Evolutionary conservation across 352 stramenopile genomes (phyloP), one percentile per base, ranked within the genome.

Genomic region (Albugo candida): DNA sequence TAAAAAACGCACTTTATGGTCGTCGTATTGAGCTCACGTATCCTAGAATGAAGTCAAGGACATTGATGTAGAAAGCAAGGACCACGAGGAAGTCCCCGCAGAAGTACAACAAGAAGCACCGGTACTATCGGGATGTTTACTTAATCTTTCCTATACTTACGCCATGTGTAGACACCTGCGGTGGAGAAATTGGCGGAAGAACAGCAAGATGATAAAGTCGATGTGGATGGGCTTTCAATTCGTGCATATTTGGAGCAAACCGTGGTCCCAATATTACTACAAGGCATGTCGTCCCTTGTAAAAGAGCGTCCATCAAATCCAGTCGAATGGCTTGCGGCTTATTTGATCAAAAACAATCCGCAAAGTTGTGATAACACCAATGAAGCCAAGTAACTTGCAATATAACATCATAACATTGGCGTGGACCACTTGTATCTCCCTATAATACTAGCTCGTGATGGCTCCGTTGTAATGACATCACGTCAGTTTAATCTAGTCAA

Each of bases 201-300:
- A 47, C 69, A 70, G 11, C 72, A 89, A 56, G 66, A 87, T 44
- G 24, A 31, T 31, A 86, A 96, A 64, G 68, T 95, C 43, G 86
- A 97, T 40, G 74, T 92, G 51, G 80, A 94, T 52, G 70, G 70
- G 19, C 65, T 98, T 34, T 93, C 94, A 3, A 98, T 98, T 59
- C 87, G 94, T 49, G 89, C 92, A 27, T 98, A 98, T 59, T 64
- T 98, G 53, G 94, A 98, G 70, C 92, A 98, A 61, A 98, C 93
- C 0, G 94, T 98, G 16, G 93, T 98, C 64, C 94, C 94, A n/a
- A 96, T 98, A 64, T 60, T 98, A 44, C 67, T 98, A 40, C 92
- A 98, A 58, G 94, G 94, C 49, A 97, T 98, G 94, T 96, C 85
- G 31, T 84, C 94, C 51, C 70, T 98, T 20, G 94, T 97, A 42